Evolutionary conservation across 345 rosid species (phyloP).

Genomic region (Populus pruinosa): DNA sequence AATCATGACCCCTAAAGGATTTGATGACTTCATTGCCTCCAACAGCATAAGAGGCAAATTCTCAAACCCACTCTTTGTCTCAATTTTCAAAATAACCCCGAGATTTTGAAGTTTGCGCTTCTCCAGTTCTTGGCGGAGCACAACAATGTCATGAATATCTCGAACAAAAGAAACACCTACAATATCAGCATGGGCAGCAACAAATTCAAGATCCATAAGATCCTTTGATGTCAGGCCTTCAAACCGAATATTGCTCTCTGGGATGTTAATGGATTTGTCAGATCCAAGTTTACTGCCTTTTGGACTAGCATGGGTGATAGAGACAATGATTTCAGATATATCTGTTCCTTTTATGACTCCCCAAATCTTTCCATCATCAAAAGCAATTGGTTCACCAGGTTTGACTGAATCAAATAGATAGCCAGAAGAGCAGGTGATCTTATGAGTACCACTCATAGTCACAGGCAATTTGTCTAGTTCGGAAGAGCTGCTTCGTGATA

Average conservation of each 20-base stretch:
- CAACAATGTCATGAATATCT: conserved; percentile 45
- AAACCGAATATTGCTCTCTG: conserved; percentile 50
- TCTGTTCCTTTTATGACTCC: conserved; percentile 56
- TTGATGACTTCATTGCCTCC: conserved; percentile 59
- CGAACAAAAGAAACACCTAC: conserved; percentile 65
- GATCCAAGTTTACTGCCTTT: conserved; percentile 65
- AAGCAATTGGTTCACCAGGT: conserved; percentile 59
- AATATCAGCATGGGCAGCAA: conserved; percentile 65
- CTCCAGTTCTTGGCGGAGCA: conserved; percentile 53
- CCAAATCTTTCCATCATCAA: conserved; percentile 73
- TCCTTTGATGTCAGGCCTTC: conserved; percentile 72
- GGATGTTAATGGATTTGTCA: conserved; percentile 67
- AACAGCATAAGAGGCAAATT: conserved; percentile 47
- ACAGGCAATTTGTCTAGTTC: conserved; percentile 24
- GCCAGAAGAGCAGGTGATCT: conserved; percentile 51
- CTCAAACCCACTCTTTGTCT: conserved; percentile 54
- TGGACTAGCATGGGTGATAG: conserved; percentile 55
- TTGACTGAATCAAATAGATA: conserved; percentile 60
- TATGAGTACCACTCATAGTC: conserved; percentile 35
- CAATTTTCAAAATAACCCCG: conserved; percentile 61
- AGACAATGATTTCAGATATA: conserved; percentile 52
- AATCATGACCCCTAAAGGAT: conserved; percentile 71
- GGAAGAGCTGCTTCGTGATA: conserved; percentile 38
- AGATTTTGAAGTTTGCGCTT: conserved; percentile 43
- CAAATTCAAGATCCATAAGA: conserved; percentile 57